Evolutionary conservation across 352 stramenopile genomes (phyloP).

Genomic region (Pythium grandisporangium): DNA sequence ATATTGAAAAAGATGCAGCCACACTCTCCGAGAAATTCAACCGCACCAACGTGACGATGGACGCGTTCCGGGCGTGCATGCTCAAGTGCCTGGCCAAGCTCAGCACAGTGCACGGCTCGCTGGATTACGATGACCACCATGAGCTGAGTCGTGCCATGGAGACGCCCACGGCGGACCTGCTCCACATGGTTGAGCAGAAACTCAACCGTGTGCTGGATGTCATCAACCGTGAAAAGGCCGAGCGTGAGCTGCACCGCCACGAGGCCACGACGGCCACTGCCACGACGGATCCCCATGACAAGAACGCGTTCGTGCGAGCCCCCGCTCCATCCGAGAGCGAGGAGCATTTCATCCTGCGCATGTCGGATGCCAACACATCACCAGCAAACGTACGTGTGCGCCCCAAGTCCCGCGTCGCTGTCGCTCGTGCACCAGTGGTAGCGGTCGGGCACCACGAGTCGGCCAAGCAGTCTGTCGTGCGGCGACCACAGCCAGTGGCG

Average conservation of each 20-base stretch:
- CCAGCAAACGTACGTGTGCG: conserved; percentile 67
- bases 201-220: conserved; percentile 74
- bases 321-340: conserved; percentile 65
- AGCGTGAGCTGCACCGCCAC: conserved; percentile 68
- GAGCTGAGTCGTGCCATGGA: conserved; percentile 61
- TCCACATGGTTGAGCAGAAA: conserved; percentile 79
- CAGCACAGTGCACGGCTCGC: conserved; percentile 53
- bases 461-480: conserved; percentile 7
- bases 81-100: conserved; percentile 75
- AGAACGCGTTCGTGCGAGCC: conserved; percentile 33
- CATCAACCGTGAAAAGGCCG: conserved; percentile 75
- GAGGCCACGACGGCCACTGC: conserved; percentile 30
- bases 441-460: conserved; percentile 13
- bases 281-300: conserved; percentile 12
- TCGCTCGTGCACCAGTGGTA: conserved; percentile 12
- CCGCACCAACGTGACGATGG: conserved; percentile 65
- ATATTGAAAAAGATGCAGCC: conserved; percentile 74
- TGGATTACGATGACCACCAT: conserved; percentile 69
- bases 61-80: conserved; percentile 77
- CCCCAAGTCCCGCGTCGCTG: conserved; percentile 38
- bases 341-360: conserved; percentile 77
- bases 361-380: conserved; percentile 62
- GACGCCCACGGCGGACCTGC: conserved; percentile 52
- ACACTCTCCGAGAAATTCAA: conserved; percentile 64
- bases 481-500: conserved; percentile 9